Conservation (phyloP, 208 protist species). For the Wallacemonas rigidus region DNA sequence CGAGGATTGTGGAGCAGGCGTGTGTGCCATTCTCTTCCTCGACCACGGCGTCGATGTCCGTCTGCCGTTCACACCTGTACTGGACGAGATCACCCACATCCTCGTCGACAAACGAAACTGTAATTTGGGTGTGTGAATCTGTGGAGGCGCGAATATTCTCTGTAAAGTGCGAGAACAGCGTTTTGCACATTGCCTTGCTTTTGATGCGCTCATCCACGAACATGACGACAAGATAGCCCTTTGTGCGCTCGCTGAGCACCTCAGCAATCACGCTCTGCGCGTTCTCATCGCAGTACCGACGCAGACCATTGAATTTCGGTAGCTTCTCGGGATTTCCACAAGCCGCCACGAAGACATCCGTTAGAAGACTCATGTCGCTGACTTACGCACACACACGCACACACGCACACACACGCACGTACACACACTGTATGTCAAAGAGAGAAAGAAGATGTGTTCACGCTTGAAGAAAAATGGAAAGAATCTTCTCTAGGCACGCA, state of each 20-base stretch:
- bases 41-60: constrained; percentile 56
- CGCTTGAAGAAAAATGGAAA: too few relatives aligned
- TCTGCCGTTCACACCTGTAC: constrained; percentile 58
- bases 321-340: constrained; percentile 27
- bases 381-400: too few relatives aligned
- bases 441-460: too few relatives aligned
- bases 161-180: constrained; percentile 49
- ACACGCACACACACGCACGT: too few relatives aligned
- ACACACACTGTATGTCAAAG: too few relatives aligned
- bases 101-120: constrained; percentile 65
- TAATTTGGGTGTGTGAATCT: constrained; percentile 47
- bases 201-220: constrained; percentile 28
- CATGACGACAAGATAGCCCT: constrained; percentile 42
- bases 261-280: constrained; percentile 32
- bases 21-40: constrained; percentile 50
- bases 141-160: constrained; percentile 24
- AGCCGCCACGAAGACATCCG: constrained; percentile 47
- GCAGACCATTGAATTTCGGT: constrained; percentile 26
- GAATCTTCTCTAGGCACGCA: too few relatives aligned
- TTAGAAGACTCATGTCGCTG: constrained; percentile 20
- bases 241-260: constrained; percentile 31
- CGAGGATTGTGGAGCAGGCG: constrained; percentile 44
- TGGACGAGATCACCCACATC: constrained; percentile 44
- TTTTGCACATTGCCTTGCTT: constrained; percentile 39
- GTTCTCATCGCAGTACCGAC: constrained; percentile 24